phyloP scores from a whole-genome alignment of 140 eudicot genomes.

The Ambrosia hybrid region DNA sequence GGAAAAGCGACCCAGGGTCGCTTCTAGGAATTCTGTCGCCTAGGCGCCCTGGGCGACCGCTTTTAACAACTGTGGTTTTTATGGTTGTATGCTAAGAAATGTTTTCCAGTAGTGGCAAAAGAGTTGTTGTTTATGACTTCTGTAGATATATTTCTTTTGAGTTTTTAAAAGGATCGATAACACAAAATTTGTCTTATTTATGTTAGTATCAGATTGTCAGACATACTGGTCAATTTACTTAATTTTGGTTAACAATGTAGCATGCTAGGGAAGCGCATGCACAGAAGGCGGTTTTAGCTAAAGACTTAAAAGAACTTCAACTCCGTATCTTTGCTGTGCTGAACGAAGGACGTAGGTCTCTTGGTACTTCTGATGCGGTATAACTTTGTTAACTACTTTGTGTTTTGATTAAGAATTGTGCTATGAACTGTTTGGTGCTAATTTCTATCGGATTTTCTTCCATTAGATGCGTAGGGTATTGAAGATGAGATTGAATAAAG shows the following conservation, averaged over 20 bases:
- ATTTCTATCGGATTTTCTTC: neutral
- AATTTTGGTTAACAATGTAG: neutral
- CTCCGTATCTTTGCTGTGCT: neutral
- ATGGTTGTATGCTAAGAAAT: neutral
- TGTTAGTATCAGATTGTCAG: neutral
- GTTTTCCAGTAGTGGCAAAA: neutral
- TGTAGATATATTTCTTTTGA: too few relatives aligned
- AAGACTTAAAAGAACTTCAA: neutral
- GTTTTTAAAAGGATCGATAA: neutral
- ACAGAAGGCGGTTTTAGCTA: conserved; percentile 12
- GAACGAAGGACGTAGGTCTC: neutral
- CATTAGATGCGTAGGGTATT: neutral
- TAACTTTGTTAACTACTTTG: neutral
- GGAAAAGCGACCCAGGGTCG: too few relatives aligned
- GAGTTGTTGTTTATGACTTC: neutral
- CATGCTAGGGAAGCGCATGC: neutral
- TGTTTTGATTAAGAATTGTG: neutral
- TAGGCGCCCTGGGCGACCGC: too few relatives aligned
- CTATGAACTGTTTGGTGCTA: neutral
- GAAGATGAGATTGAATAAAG: neutral
- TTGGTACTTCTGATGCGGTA: conserved; percentile 2
- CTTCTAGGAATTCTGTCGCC: too few relatives aligned
- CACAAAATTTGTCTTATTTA: neutral
- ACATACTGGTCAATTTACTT: neutral
- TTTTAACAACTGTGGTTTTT: too few relatives aligned